phyloP scores from a whole-genome alignment of 2,329 filamentous ascomycete genomes.

The Colletotrichum sp. region DNA sequence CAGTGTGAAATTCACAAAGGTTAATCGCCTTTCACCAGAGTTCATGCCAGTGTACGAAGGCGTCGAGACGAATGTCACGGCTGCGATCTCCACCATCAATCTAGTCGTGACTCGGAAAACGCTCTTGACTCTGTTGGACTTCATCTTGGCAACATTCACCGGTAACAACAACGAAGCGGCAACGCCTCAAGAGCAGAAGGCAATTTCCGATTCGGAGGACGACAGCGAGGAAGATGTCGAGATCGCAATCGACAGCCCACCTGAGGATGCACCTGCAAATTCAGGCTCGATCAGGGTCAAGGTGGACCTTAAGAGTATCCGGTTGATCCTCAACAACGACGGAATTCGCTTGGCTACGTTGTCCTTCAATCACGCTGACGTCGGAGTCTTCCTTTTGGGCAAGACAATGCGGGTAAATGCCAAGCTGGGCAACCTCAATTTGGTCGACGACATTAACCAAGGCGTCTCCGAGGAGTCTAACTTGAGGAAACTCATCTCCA shows the following conservation, averaged over 20 bases:
- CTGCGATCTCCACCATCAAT: slow-evolving; percentile 94
- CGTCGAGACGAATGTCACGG: slow-evolving; percentile 90
- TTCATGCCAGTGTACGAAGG: slow-evolving; percentile 92
- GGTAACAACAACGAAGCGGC: slow-evolving; percentile 53
- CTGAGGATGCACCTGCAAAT: slow-evolving; percentile 29
- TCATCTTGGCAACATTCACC: slow-evolving; percentile 91
- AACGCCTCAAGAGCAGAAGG: slow-evolving; percentile 34
- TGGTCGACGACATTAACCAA: slow-evolving; percentile 93
- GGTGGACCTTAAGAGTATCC: slow-evolving; percentile 90
- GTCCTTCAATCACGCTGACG: slow-evolving; percentile 89
- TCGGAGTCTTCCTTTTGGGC: slow-evolving; percentile 86
- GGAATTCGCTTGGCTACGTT: slow-evolving; percentile 92
- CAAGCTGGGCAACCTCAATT: slow-evolving; percentile 82
- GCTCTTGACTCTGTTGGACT: slow-evolving; percentile 89
- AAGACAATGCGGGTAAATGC: slow-evolving; percentile 88
- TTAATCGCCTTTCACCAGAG: slow-evolving; percentile 90
- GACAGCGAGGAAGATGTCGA: slow-evolving; percentile 39
- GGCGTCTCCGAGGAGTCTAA: slow-evolving; percentile 83
- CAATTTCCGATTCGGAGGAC: slow-evolving; percentile 38
- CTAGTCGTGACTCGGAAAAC: slow-evolving; percentile 93
- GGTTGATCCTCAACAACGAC: slow-evolving; percentile 95
- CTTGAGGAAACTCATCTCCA: slow-evolving; percentile 87
- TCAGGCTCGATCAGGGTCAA: slow-evolving; percentile 89
- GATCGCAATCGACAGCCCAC: slow-evolving; percentile 5
- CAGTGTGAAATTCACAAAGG: slow-evolving; percentile 85